phyloP scores from a whole-genome alignment of 306 rosid genomes.

The Citrullus mucosospermus region DNA sequence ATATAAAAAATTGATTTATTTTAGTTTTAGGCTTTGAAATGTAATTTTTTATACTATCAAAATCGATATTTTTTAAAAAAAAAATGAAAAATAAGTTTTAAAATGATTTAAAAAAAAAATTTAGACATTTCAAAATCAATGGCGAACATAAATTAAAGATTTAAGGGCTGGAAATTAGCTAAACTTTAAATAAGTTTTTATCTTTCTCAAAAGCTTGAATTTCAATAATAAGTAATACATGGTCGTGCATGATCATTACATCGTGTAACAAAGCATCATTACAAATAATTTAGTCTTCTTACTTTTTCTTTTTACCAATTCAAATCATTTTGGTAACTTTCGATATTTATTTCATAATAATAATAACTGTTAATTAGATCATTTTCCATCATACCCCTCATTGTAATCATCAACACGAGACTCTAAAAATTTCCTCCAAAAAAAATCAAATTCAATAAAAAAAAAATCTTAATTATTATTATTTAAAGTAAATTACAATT shows the following conservation, averaged over 20 bases:
- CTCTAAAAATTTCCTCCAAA: neutral
- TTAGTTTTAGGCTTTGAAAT: too few species aligned
- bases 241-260: constrained; percentile 6
- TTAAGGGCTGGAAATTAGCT: too few species aligned
- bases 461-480: too few species aligned
- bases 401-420: neutral
- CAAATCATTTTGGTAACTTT: constrained; percentile 9
- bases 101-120: too few species aligned
- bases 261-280: constrained; percentile 5
- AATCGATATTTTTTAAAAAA: too few species aligned
- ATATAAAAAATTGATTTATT: too few species aligned
- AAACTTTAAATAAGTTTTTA: too few species aligned
- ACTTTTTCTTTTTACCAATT: neutral
- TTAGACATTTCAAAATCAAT: too few species aligned
- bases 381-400: neutral
- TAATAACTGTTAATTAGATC: neutral
- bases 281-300: neutral
- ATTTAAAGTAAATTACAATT: too few species aligned
- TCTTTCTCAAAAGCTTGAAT: neutral
- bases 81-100: too few species aligned
- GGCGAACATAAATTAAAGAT: too few species aligned
- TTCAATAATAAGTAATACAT: neutral
- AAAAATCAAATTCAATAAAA: neutral
- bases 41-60: too few species aligned
- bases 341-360: neutral